Evolutionary conservation across 2,329 filamentous ascomycete genomes (phyloP).

Genomic region (Xylaria sp.): DNA sequence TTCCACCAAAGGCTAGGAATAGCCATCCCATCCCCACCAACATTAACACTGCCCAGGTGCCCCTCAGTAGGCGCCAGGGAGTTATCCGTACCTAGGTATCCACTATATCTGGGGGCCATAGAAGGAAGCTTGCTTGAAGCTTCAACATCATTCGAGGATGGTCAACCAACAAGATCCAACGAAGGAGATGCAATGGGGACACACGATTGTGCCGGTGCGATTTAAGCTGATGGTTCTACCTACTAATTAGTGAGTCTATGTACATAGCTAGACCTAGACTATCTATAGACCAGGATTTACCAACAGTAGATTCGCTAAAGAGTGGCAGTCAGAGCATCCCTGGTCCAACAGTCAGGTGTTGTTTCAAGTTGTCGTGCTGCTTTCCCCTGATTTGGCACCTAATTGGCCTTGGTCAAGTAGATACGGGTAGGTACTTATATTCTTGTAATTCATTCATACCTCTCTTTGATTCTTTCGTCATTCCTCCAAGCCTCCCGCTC

Average conservation of each 20-base stretch:
- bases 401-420: not conserved
- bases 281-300: not conserved
- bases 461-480: constrained; percentile 15
- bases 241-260: no score
- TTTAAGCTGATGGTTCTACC: not conserved
- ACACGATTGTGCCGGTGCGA: not conserved
- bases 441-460: not conserved
- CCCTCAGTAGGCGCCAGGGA: not conserved
- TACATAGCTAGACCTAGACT: no score
- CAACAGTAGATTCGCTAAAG: not conserved
- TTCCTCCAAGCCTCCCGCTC: constrained; percentile 17
- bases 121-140: constrained; percentile 9
- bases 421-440: not conserved
- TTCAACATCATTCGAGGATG: constrained; percentile 20
- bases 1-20: not conserved
- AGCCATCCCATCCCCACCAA: not conserved
- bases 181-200: not conserved
- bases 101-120: constrained; percentile 1
- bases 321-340: not conserved
- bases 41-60: constrained; percentile 1
- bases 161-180: not conserved
- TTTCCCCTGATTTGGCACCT: constrained; percentile 28
- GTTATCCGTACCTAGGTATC: no score
- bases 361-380: constrained; percentile 31
- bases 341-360: constrained; percentile 15